phyloP scores from a whole-genome alignment of 208 protist species.

The Crithidia acanthocephali region DNA sequence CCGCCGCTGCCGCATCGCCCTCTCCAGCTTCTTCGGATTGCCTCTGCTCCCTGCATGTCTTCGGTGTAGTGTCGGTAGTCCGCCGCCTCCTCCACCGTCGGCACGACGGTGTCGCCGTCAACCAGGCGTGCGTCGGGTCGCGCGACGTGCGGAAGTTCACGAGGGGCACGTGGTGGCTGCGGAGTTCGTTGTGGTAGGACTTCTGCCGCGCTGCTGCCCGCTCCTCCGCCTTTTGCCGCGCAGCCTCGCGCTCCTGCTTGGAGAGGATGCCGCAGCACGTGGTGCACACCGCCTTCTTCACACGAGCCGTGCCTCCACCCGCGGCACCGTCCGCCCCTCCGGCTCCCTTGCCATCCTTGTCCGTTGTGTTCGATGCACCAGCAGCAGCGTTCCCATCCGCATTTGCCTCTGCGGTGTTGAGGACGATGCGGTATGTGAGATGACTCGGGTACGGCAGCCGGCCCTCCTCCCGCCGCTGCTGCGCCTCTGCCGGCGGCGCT shows the following conservation, averaged over 20 bases:
- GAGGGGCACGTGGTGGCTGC: conserved; percentile 59
- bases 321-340: too few species aligned
- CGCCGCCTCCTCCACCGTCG: conserved; percentile 24
- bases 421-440: conserved; percentile 41
- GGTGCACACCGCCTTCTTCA: conserved; percentile 15
- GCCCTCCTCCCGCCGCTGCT: conserved; percentile 33
- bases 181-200: conserved; percentile 39
- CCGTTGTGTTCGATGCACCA: background rate
- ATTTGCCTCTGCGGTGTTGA: background rate
- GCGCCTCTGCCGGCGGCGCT: conserved; percentile 27
- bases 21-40: conserved; percentile 13
- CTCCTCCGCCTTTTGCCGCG: conserved; percentile 24
- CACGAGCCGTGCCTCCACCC: background rate
- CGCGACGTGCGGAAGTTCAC: conserved; percentile 51
- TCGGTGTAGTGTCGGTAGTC: conserved; percentile 7
- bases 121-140: conserved; percentile 3
- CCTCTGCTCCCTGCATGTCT: conserved; percentile 14
- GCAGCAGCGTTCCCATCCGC: background rate
- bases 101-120: conserved; percentile 20
- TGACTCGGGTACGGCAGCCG: conserved; percentile 51
- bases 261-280: conserved; percentile 24
- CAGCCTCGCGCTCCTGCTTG: conserved; percentile 6
- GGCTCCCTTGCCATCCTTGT: too few species aligned
- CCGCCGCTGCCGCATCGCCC: conserved; percentile 13
- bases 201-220: conserved; percentile 37